Base-by-base conservation (phyloP, 768 basidiomycete genomes). In the Suillus decipiens region DNA sequence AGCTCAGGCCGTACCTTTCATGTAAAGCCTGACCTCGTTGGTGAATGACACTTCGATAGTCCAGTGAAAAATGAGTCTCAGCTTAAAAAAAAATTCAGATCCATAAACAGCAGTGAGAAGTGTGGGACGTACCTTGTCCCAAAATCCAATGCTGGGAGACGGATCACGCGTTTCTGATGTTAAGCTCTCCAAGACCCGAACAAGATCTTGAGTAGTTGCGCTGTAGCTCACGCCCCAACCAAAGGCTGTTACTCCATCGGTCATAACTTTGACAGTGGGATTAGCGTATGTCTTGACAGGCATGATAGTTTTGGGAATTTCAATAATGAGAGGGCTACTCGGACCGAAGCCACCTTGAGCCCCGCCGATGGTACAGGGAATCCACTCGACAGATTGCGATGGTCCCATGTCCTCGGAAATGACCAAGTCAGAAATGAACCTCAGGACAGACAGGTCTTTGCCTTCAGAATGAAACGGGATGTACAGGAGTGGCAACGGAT, bases 271-370 rank as follows among this genome's bases (percentile, higher is more conserved):
- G 67, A 98, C 82, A 14, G 78, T 75, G 3, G 95, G 93, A 51
- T 84, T 82, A 1, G 92, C 91, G 70, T 96, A 97, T 9, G 89
- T 92, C 76, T 99, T 99, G 69, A 96, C 90, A 0, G 96, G 91
- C 92, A 95, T 96, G 62, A 94, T 89, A 0, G 95, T 96, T 75
- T 96, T 97, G 2, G 95, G 93, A 39, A 96, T 81, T 47, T 76
- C 66, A 45, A 95, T 75, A 31, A 78, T 79, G 54, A 95, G 82
- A 6, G 84, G 80, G 1, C 78, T 74, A 34, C 84, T 79, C 7
- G 82, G 84, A 34, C 78, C 77, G 39, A 82, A 72, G 36, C 85
- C 86, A 34, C 84, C 81, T 60, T 84, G 77, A 4, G 77, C 72
- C n/a, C 83, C 82, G 56, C 90, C 77, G 64, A 97, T 80, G 5